These are phyloP conservation scores for Auricularia sp. DNA, from an alignment of 768 basidiomycete genomes.

Conservation along the genomic window DNA sequence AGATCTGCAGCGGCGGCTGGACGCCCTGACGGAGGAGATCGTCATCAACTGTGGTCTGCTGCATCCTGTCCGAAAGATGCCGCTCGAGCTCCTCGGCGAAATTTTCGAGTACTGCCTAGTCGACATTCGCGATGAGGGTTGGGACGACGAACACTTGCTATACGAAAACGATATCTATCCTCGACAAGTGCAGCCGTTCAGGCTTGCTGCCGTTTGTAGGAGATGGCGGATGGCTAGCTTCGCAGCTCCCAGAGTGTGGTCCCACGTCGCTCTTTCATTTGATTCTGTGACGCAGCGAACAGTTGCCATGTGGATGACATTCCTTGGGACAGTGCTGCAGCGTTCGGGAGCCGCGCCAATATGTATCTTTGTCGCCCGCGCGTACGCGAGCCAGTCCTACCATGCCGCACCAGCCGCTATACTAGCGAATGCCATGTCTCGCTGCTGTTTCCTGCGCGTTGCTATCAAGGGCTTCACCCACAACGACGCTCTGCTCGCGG, in stretches of 20 bases:
- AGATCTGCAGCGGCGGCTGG: too few species aligned
- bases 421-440: too few species aligned
- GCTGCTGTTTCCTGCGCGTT: too few species aligned
- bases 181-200: not conserved
- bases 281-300: not conserved
- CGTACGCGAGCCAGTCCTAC: too few species aligned
- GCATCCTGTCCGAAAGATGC: not conserved
- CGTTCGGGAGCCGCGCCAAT: too few species aligned
- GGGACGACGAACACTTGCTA: not conserved
- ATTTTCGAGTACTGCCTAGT: not conserved
- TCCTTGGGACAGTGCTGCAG: too few species aligned
- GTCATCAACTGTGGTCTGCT: not conserved
- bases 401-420: too few species aligned
- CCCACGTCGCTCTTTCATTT: not conserved
- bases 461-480: too few species aligned
- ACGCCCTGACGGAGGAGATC: too few species aligned
- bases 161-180: not conserved
- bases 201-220: not conserved
- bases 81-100: not conserved
- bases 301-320: not conserved
- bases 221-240: not conserved
- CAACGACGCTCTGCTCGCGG: too few species aligned
- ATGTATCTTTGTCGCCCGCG: too few species aligned
- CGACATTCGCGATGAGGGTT: not conserved
- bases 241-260: not conserved